Evolutionary conservation across 768 basidiomycete genomes (phyloP), one percentile per base, ranked within the genome.

Genomic region (Leucogyrophana mollusca): DNA sequence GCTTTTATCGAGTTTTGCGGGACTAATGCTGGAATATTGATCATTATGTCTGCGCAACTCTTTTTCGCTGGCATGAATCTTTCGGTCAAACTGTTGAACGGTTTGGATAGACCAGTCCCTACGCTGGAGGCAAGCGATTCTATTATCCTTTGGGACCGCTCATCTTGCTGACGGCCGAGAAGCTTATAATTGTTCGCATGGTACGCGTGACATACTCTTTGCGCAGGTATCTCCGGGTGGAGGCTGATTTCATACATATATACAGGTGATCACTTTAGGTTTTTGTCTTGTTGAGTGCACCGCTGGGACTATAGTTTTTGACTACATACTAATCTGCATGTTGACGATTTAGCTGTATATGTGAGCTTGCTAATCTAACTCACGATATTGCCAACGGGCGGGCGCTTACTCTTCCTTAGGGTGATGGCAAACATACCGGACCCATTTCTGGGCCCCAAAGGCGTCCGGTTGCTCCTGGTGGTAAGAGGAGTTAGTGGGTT

Each of bases 381-480:
- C n/a, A n/a, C n/a, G n/a, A n/a, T n/a, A n/a, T n/a, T n/a, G n/a
- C n/a, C n/a, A n/a, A n/a, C n/a, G n/a, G n/a, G n/a, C n/a, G n/a
- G n/a, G n/a, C n/a, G 4, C 32, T 36, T 49, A 22, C 20, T 30
- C 7, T 30, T 30, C 13, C 27, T 30, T 30, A 30, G 27, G 27
- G 63, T 47, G 55, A 65, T 62, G n/a, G 62, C 55, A 36, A 65
- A 68, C 16, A 66, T 78, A 7, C 73, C 69, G 11, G 68, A 89
- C 57, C 84, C 85, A 1, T 61, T 81, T 16, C 52, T 82, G 0
- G 87, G 87, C 1, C 88, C 87, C 0, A 79, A 81, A 27, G 83
- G 76, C 6, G 76, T 89, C 7, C 71, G 86, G 27, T 45, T 68
- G 3, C 59, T 85, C 10, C 69, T 89, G 2, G 64, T 73, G 1